A percentile compares a stretch with the other conserved stretches of the same genome.
Evolutionary conservation across 192 early-diverging fungal species (phyloP).

Genomic region (Coemansia reversa): DNA sequence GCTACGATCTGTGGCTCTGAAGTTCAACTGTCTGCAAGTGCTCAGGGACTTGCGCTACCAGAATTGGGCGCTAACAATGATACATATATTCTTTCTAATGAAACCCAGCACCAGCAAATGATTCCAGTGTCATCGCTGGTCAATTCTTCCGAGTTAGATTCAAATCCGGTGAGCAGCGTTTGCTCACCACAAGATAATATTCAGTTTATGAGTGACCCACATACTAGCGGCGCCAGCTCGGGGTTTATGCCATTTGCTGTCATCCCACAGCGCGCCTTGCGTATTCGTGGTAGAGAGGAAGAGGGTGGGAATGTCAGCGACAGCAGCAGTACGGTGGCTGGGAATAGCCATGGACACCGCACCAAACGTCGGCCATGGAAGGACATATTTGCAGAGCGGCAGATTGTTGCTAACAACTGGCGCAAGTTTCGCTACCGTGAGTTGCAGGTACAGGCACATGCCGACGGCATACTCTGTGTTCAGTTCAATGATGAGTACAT

Average conservation of each 20-base stretch:
- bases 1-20: background rate
- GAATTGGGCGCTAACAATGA: slow-evolving; percentile 19
- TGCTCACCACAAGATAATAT: slow-evolving; percentile 43
- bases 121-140: slow-evolving; percentile 52
- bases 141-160: slow-evolving; percentile 32
- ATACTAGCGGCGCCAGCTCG: background rate
- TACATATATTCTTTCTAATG: slow-evolving; percentile 8
- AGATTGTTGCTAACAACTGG: slow-evolving; percentile 94
- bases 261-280: background rate
- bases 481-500: slow-evolving; percentile 85
- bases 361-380: slow-evolving; percentile 81
- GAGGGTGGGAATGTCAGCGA: slow-evolving; percentile 35
- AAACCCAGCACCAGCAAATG: slow-evolving; percentile 2
- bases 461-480: slow-evolving; percentile 86
- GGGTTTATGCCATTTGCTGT: background rate
- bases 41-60: slow-evolving; percentile 19
- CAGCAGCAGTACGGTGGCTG: slow-evolving; percentile 23
- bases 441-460: slow-evolving; percentile 72
- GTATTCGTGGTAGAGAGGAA: slow-evolving; percentile 1
- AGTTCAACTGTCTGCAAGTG: background rate
- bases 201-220: slow-evolving; percentile 32
- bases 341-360: slow-evolving; percentile 8
- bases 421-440: slow-evolving; percentile 71
- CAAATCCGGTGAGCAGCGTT: slow-evolving; percentile 48
- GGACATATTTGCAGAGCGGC: slow-evolving; percentile 89